Percentiles rank a stretch among this genome's conserved stretches.
Evolutionary conservation across 2,329 filamentous ascomycete genomes (phyloP).

Genomic region (Alternaria longipes): DNA sequence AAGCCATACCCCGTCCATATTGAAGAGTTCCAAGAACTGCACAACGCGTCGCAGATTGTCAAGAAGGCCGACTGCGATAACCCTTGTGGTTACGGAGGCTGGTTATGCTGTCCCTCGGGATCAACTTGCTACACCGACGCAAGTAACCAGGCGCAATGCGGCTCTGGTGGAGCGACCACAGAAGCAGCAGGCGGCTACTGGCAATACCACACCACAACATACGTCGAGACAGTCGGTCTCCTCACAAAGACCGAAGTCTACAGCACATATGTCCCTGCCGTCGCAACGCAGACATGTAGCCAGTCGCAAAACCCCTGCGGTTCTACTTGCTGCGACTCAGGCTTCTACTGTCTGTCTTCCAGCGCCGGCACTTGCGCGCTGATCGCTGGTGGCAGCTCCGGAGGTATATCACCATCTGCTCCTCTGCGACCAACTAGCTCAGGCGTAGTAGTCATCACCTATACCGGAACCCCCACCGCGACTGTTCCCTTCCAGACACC

Average conservation of each 20-base stretch:
- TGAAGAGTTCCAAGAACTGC: conserved; percentile 36
- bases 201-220: conserved; percentile 67
- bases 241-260: conserved; percentile 64
- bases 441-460: conserved; percentile 61
- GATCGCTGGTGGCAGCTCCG: conserved; percentile 62
- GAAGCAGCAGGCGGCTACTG: conserved; percentile 56
- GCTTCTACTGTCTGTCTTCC: conserved; percentile 67
- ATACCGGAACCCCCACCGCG: conserved; percentile 56
- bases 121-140: conserved; percentile 45
- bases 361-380: conserved; percentile 65
- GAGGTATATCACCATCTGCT: conserved; percentile 59
- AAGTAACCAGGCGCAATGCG: conserved; percentile 50
- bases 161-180: conserved; percentile 24
- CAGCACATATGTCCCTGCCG: conserved; percentile 52
- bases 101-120: conserved; percentile 48
- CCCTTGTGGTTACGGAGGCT: conserved; percentile 46
- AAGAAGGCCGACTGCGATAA: conserved; percentile 31
- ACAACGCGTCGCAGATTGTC: conserved; percentile 41
- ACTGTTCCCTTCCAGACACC: conserved; percentile 61
- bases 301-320: conserved; percentile 70
- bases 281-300: conserved; percentile 54
- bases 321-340: conserved; percentile 72
- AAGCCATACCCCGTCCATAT: conserved; percentile 45
- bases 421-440: conserved; percentile 61
- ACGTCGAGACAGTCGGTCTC: conserved; percentile 61